Evolutionary conservation across 345 rosid species (phyloP), one percentile per base, ranked within the genome.

Genomic region (Eucalyptus victrix): DNA sequence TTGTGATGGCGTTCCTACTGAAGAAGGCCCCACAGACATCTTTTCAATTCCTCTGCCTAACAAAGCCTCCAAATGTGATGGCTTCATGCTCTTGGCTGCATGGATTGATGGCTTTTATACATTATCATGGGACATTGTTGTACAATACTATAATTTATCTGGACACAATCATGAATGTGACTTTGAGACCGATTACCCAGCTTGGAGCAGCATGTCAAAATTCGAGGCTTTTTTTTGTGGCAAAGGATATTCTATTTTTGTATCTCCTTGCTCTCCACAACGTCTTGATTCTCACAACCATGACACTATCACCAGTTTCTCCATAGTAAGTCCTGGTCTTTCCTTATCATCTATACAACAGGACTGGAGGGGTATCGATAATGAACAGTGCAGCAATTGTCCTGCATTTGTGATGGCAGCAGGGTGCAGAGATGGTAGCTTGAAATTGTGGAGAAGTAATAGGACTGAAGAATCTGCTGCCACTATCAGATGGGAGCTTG

Each of bases 401-500:
- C 95, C 94, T 88, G 92, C 94, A 86, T 97, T 96, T 93, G 88
- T 93, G 86, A 92, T 97, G 95, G 99, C 96, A 80, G 96, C 97
- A 11, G 99, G 99, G 89, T 95, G 90, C 89, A 91, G 92, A 90
- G 97, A 95, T 94, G 99, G 99, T 85, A 92, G 93, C 93, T 89
- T 96, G 93, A 97, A 95, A 91, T 91, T 96, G 90, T 97, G 99
- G 99, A 95, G 94, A 92, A 93, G 94, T 92, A 92, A 91, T 67
- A 40, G 91, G 91, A 92, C 90, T 89, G 89, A 90, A 87, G 87
- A 88, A 67, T 91, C 93, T 89, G 90, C 92, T 88, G 88, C 92
- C 90, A 53, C 54, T 40, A 49, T 50, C 80, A 89, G 80, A 42
- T 96, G 99, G 98, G 96, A 95, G 93, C 95, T 96, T 89, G 98